A percentile compares a stretch with the other conserved stretches of the same genome.
These are phyloP conservation scores for Talaromyces sp. DNA, from an alignment of 2,329 filamentous ascomycete species.

Conservation along the genomic window DNA sequence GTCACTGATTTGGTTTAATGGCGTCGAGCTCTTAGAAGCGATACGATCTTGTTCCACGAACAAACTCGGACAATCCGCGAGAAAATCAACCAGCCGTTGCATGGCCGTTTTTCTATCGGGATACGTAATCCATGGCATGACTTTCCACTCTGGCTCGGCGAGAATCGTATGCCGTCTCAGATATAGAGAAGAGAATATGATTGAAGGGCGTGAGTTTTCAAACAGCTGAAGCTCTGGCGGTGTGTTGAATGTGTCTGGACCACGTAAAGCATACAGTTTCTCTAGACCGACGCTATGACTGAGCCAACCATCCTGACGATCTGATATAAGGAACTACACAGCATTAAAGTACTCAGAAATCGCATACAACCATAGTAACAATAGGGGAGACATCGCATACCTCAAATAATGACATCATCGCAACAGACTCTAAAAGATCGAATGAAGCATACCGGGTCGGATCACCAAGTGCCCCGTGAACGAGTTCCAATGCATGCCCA, in stretches of 20 bases:
- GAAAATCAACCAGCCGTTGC: slow-evolving; percentile 3
- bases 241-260: slow-evolving; percentile 4
- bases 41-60: slow-evolving; percentile 8
- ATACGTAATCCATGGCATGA: neutral
- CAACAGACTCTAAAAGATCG: slow-evolving; percentile 5
- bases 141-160: slow-evolving; percentile 1
- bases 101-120: slow-evolving; percentile 4
- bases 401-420: slow-evolving; percentile 6
- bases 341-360: neutral
- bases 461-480: slow-evolving; percentile 6
- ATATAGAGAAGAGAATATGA: slow-evolving; percentile 4
- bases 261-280: neutral
- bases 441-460: neutral
- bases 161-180: slow-evolving; percentile 3
- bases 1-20: neutral
- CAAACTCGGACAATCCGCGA: slow-evolving; percentile 4
- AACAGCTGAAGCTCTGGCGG: neutral
- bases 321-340: slow-evolving; percentile 9
- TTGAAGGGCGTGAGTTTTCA: neutral
- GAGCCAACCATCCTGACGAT: slow-evolving; percentile 10
- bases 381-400: neutral
- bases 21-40: neutral
- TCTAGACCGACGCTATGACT: slow-evolving; percentile 7
- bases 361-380: neutral
- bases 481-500: neutral